Evolutionary conservation across 148 eudicot species (phyloP).

Genomic region (Suaeda aralocaspica): DNA sequence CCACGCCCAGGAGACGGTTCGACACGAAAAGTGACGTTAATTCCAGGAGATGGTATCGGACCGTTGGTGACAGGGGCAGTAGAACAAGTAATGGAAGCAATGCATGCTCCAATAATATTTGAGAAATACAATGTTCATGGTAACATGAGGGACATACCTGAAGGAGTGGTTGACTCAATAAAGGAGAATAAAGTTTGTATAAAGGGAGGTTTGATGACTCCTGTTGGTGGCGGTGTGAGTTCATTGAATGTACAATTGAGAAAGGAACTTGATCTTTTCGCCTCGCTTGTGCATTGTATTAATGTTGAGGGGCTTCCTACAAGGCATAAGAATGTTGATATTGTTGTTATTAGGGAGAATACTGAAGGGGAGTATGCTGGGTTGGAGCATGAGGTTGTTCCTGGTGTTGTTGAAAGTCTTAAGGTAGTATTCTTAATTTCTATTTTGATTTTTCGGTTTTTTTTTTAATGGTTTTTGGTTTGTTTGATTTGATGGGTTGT

Average conservation of each 20-base stretch:
- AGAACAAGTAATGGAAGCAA: slow-evolving; percentile 63
- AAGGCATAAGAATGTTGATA: slow-evolving; percentile 62
- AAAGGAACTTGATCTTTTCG: slow-evolving; percentile 70
- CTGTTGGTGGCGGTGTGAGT: slow-evolving; percentile 78
- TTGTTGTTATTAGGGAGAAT: slow-evolving; percentile 82
- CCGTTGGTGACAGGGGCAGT: slow-evolving; percentile 79
- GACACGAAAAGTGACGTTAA: slow-evolving; percentile 56
- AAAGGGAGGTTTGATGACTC: slow-evolving; percentile 70
- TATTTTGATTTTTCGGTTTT: neutral
- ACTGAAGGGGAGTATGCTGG: slow-evolving; percentile 87
- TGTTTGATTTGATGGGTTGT: neutral
- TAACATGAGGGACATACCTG: slow-evolving; percentile 50
- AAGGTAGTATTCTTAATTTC: slow-evolving; percentile 39
- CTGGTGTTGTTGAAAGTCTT: slow-evolving; percentile 81
- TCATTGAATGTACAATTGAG: slow-evolving; percentile 58
- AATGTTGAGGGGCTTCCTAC: slow-evolving; percentile 65
- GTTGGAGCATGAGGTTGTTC: slow-evolving; percentile 83
- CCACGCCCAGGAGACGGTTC: slow-evolving; percentile 81
- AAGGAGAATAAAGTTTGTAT: slow-evolving; percentile 59
- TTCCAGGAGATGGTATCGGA: slow-evolving; percentile 85
- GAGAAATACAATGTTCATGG: slow-evolving; percentile 69
- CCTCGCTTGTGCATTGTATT: slow-evolving; percentile 65
- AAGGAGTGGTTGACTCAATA: slow-evolving; percentile 55
- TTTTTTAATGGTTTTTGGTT: neutral
- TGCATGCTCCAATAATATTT: slow-evolving; percentile 74